Base-by-base conservation (phyloP, 768 basidiomycete genomes). In the Trametes cinnabarina region DNA sequence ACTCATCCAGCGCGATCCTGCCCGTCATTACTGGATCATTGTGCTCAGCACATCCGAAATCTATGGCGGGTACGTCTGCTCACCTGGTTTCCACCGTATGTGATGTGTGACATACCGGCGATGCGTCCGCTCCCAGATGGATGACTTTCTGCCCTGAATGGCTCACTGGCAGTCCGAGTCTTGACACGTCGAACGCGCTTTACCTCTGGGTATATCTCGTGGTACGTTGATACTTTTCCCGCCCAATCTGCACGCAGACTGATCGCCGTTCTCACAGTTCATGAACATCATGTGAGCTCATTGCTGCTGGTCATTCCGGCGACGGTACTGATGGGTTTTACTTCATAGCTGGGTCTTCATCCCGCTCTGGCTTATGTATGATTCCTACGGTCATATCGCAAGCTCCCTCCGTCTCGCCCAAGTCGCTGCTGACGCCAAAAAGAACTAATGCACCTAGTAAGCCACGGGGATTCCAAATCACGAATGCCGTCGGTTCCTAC, bases 101-200 rank as follows among this genome's bases (percentile, higher is more conserved):
- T 12, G 47, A 12, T 11, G 40, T 52, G 17, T 35, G 35, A 26
- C n/a, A 4, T 4, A 39, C 8, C 4, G 2, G n/a, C 12, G 22
- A 17, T 46, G 11, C n/a, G 6, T 26, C 17, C n/a, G n/a, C n/a
- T n/a, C 25, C n/a, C 19, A 70, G 68, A 15, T 92, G 85, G 85
- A 92, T 93, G 91, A 93, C 90, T 3, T 93, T 93, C 73, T 86
- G 85, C 66, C 91, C 91, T 0, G 91, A 92, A 72, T 92, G 90
- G 90, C 73, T 93, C 47, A 85, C 81, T 1, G 89, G 88, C 19
- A 88, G 82, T 65, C 83, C 85, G 0, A 88, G 79, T 68, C 72
- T 93, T 51, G 79, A 88, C 65, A 89, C 82, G 0, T 87, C 86
- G 8, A 89, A 90, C 64, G 73, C 76, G 25, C 72, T 92, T 35